Evolutionary conservation across 345 rosid species (phyloP), one percentile per base, ranked within the genome.

Genomic region (Balakata baccata): DNA sequence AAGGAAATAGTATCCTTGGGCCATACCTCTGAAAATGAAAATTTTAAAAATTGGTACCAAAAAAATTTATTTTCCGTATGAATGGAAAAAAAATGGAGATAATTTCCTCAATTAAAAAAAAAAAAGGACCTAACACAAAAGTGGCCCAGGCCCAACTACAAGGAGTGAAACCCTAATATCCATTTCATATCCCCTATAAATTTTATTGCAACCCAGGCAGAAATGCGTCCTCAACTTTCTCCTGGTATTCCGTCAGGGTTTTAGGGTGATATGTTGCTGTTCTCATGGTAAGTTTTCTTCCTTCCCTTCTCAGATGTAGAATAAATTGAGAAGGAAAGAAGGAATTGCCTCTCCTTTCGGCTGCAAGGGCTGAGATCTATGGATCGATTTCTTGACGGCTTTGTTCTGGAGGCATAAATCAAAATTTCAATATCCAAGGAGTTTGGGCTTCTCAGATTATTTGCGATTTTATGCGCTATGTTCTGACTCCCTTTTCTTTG

Each of bases 401-500:
- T 88, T 88, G 92, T 88, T 88, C 90, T 86, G 65, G 89, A 69
- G 89, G 90, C 87, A 78, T 53, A 88, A 14, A 88, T 64, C 41
- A 69, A 85, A 69, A 6, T 43, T 43, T 23, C 25, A 20, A 58
- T 2, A 11, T 54, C 73, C 72, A 54, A 76, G 70, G 80, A 46
- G 52, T 69, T 37, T 65, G 77, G 81, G 78, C 39, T 46, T 51
- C 75, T 49, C 80, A 66, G 76, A 79, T 76, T 77, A 34, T 12
- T 23, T 7, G 66, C 81, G 61, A 41, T 76, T 72, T 23, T 51
- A 11, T 47, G 51, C 20, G 53, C 50, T 74, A n/a, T 75, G 66
- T 66, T 86, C 77, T 84, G 84, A 63, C 37, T 74, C 87, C 77
- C 70, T 73, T 45, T 13, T 74, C 83, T 75, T 73, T 78, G 85